Base-by-base conservation (phyloP, 148 eudicot genomes). In the Vaccinium myrtillus region DNA sequence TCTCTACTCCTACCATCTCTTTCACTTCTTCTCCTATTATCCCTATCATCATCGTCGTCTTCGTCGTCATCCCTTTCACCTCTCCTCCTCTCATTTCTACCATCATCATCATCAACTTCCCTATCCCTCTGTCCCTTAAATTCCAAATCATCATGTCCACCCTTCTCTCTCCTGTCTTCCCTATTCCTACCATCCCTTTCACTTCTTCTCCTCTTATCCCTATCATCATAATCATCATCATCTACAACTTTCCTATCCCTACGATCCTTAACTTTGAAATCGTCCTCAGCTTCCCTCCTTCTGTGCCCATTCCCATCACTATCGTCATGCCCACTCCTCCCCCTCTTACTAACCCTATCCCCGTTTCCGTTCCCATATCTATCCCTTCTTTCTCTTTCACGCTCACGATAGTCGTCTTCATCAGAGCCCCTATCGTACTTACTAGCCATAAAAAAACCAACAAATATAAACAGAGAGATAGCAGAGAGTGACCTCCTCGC, bases 11-110 rank as follows among this genome's bases (percentile, higher is more conserved):
- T 77, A 50, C 16, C 23, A 79, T 82, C 84, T 25, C 69, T 61
- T 61, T n/a, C 73, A 4, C 36, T 67, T 67, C 73, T 67, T 67
- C 36, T 67, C 36, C 73, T 54, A 25, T 84, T 76, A 59, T 87
- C 87, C 55, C 77, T 83, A 70, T 65, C 84, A 27, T 80, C 75
- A 1, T 32, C 32, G 39, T 36, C 39, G 39, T 36, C 39, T 0
- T 36, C 39, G 2, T 36, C 39, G 39, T 36, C 39, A 2, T 36
- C 79, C 21, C 67, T 78, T 46, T 73, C 65, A 50, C 50, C 83
- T 67, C 82, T 88, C 56, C 77, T 50, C 55, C 56, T 54, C 63
- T 82, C 59, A 58, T 90, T 83, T 74, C 82, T 83, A 70, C 51
- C 84, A 53, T 76, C 74, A 15, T 58, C 76, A 32, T 30, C 49